Percentiles rank a stretch among this genome's conserved stretches.
Conservation (phyloP, 2,329 filamentous ascomycete genomes). For the Neobulgaria alba region DNA sequence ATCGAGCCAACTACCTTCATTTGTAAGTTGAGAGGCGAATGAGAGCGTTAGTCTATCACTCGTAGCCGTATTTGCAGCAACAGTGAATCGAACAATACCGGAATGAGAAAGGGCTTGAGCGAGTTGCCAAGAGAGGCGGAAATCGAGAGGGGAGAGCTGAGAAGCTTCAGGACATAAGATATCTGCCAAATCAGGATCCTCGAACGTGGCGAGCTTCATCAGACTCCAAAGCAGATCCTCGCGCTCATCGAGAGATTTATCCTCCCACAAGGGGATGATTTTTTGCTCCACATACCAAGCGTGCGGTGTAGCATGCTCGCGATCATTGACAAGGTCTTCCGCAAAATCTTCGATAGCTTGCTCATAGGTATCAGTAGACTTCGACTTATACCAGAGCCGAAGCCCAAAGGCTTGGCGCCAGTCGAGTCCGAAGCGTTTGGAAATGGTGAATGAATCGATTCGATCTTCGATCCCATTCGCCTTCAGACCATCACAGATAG, state of each 20-base stretch:
- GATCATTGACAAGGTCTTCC: constrained; percentile 61
- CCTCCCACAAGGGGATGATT: constrained; percentile 50
- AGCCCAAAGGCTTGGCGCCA: constrained; percentile 93
- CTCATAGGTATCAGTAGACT: constrained; percentile 58
- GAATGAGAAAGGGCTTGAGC: constrained; percentile 53
- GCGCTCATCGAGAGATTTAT: constrained; percentile 46
- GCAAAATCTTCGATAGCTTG: constrained; percentile 66
- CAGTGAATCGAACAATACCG: constrained; percentile 43
- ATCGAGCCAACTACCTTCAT: constrained; percentile 57
- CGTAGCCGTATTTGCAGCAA: constrained; percentile 43
- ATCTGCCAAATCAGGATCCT: constrained; percentile 54
- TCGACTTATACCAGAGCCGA: constrained; percentile 78
- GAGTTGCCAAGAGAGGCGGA: constrained; percentile 77
- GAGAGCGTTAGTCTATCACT: constrained; percentile 58
- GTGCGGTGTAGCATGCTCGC: constrained; percentile 60
- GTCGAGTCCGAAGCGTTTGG: constrained; percentile 74
- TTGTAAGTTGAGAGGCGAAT: constrained; percentile 56
- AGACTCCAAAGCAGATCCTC: constrained; percentile 84
- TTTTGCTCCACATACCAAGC: constrained; percentile 61
- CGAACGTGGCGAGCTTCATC: constrained; percentile 67
- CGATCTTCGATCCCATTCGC: constrained; percentile 65
- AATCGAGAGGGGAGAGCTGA: constrained; percentile 65
- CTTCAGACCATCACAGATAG: constrained; percentile 70
- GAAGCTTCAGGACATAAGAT: constrained; percentile 70
- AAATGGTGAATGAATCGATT: constrained; percentile 70